phyloP scores from a whole-genome alignment of 805 yeast genomes.

The Zygotorulaspora danielsina region DNA sequence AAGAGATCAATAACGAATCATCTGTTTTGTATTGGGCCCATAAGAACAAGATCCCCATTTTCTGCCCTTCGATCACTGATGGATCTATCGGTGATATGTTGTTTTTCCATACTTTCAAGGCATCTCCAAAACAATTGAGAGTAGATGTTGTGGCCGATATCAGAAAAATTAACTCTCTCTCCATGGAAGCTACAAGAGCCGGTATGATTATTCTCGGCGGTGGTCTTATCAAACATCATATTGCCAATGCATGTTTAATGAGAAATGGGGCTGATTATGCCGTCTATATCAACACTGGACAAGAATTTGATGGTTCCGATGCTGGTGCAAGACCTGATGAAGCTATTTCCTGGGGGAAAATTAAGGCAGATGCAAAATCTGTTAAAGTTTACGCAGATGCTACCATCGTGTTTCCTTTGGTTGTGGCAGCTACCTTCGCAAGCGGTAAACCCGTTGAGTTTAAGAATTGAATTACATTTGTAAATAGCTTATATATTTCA shows the following conservation, averaged over 20 bases:
- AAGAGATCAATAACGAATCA: slow-evolving; percentile 89
- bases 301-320: slow-evolving; percentile 97
- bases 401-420: slow-evolving; percentile 87
- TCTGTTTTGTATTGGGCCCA: slow-evolving; percentile 98
- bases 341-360: slow-evolving; percentile 98
- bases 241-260: slow-evolving; percentile 97
- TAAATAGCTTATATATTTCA: slow-evolving; percentile 2
- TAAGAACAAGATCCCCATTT: slow-evolving; percentile 91
- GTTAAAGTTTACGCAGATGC: slow-evolving; percentile 96
- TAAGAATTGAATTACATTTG: slow-evolving; percentile 12
- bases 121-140: slow-evolving; percentile 84
- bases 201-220: slow-evolving; percentile 98
- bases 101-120: slow-evolving; percentile 94
- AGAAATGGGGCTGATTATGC: slow-evolving; percentile 99
- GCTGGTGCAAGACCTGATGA: slow-evolving; percentile 99
- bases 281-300: slow-evolving; percentile 95
- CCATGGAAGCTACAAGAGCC: slow-evolving; percentile 91
- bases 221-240: slow-evolving; percentile 94
- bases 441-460: slow-evolving; percentile 35
- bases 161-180: slow-evolving; percentile 82
- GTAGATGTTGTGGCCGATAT: slow-evolving; percentile 93
- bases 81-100: slow-evolving; percentile 99
- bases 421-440: slow-evolving; percentile 98
- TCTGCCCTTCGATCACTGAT: slow-evolving; percentile 96
- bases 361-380: slow-evolving; percentile 86